These are phyloP conservation scores for Neoarthrinium moseri DNA, from an alignment of 2,329 filamentous ascomycete genomes.

Conservation along the genomic window DNA sequence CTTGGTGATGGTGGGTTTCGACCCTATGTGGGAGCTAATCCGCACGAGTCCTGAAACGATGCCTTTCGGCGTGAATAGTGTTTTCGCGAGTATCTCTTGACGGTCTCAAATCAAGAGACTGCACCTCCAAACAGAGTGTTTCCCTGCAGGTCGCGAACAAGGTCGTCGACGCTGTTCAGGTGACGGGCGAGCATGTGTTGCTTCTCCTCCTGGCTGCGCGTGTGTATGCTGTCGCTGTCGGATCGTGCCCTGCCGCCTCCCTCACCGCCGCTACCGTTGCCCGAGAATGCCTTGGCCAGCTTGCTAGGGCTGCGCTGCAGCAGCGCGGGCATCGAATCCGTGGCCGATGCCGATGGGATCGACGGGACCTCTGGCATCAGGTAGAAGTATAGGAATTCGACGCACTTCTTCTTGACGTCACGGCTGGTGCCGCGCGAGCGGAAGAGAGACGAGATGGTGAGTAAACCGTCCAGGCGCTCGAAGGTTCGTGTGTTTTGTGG, in stretches of 20 bases:
- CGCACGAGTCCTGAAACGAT: too few species aligned
- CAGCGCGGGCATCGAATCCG: slow-evolving; percentile 47
- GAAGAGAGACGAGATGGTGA: slow-evolving; percentile 90
- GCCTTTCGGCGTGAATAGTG: too few species aligned
- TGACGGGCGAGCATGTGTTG: slow-evolving; percentile 75
- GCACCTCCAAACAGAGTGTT: slow-evolving; percentile 65
- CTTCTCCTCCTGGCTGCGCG: slow-evolving; percentile 77
- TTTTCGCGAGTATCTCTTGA: too few species aligned
- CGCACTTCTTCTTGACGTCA: slow-evolving; percentile 91
- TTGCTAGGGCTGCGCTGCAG: slow-evolving; percentile 70
- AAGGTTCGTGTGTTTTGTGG: slow-evolving; percentile 90
- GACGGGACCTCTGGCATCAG: slow-evolving; percentile 85
- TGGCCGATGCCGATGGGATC: slow-evolving; percentile 47
- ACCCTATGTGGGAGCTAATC: too few species aligned
- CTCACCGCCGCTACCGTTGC: slow-evolving; percentile 18
- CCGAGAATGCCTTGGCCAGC: slow-evolving; percentile 56
- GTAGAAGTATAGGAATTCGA: slow-evolving; percentile 98
- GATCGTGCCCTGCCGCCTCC: slow-evolving; percentile 25
- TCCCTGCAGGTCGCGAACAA: slow-evolving; percentile 80
- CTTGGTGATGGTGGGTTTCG: too few species aligned
- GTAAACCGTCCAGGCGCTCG: slow-evolving; percentile 85
- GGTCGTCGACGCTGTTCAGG: slow-evolving; percentile 78
- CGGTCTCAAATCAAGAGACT: slow-evolving; percentile 43
- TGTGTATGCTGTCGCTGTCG: slow-evolving; percentile 39
- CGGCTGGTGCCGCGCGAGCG: slow-evolving; percentile 81